A percentile compares a stretch with the other conserved stretches of the same genome.
These are phyloP conservation scores for Yamadazyma dushanensis DNA, from an alignment of 1,139 yeast genomes.

Conservation along the genomic window DNA sequence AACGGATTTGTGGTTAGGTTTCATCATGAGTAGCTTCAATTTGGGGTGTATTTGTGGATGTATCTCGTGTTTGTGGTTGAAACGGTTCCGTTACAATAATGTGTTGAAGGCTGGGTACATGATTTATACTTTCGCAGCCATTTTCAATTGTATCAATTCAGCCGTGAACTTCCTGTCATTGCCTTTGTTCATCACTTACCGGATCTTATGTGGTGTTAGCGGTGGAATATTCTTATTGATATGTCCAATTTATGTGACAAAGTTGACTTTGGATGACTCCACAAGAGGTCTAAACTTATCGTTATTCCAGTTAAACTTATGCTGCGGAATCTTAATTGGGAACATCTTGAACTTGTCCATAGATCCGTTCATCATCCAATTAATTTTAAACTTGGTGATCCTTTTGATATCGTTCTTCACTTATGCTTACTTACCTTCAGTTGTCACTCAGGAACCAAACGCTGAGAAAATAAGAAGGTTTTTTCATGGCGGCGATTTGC, in stretches of 20 bases:
- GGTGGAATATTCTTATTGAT: slow-evolving; percentile 29
- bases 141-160: slow-evolving; percentile 9
- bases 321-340: slow-evolving; percentile 25
- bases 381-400: slow-evolving; percentile 7
- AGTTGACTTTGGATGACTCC: slow-evolving; percentile 17
- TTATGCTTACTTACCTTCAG: slow-evolving; percentile 8
- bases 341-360: slow-evolving; percentile 15
- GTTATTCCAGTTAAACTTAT: slow-evolving; percentile 25
- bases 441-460: slow-evolving; percentile 8
- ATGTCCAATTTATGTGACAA: slow-evolving; percentile 28
- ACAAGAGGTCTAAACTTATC: slow-evolving; percentile 22
- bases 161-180: slow-evolving; percentile 4
- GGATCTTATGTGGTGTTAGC: slow-evolving; percentile 25
- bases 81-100: slow-evolving; percentile 2
- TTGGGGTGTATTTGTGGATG: slow-evolving; percentile 32
- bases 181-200: slow-evolving; percentile 20
- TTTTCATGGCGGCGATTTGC: no score
- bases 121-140: slow-evolving; percentile 11
- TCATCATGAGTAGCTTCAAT: slow-evolving; percentile 27
- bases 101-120: slow-evolving; percentile 10
- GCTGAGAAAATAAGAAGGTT: slow-evolving; percentile 5
- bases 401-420: slow-evolving; percentile 5
- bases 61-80: slow-evolving; percentile 12
- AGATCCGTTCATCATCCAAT: slow-evolving; percentile 8
- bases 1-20: slow-evolving; percentile 17